These are phyloP conservation scores for Blepharisma japonicum DNA, from an alignment of 73 alveolate species.

Conservation along the genomic window DNA sequence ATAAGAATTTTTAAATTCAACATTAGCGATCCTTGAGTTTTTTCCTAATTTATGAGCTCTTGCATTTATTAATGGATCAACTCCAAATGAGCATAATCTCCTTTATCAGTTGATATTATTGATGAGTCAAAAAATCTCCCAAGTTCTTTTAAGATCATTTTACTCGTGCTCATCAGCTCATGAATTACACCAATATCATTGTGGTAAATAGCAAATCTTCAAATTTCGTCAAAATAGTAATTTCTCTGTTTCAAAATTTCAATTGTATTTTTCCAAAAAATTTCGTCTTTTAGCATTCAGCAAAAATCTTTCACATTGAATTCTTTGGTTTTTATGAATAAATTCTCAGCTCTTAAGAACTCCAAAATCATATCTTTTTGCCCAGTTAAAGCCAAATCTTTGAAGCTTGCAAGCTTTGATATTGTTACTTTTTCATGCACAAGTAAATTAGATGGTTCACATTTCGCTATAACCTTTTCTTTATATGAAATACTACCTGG, in stretches of 20 bases:
- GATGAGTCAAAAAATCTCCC: slow-evolving; percentile 77
- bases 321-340: slow-evolving; percentile 36
- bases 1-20: slow-evolving; percentile 37
- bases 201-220: not conserved
- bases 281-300: slow-evolving; percentile 65
- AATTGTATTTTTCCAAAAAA: slow-evolving; percentile 62
- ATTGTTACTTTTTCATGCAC: slow-evolving; percentile 47
- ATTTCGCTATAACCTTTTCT: slow-evolving; percentile 73
- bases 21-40: slow-evolving; percentile 38
- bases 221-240: not conserved
- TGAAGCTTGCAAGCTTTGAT: slow-evolving; percentile 48
- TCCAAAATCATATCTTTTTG: slow-evolving; percentile 54
- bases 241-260: slow-evolving; percentile 63
- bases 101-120: slow-evolving; percentile 60
- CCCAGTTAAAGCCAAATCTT: slow-evolving; percentile 65
- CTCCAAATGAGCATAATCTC: slow-evolving; percentile 72
- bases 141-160: slow-evolving; percentile 44
- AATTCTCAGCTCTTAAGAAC: slow-evolving; percentile 56
- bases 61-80: slow-evolving; percentile 86
- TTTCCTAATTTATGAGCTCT: slow-evolving; percentile 84
- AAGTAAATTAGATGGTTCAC: slow-evolving; percentile 42
- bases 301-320: slow-evolving; percentile 45
- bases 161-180: not conserved
- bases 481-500: slow-evolving; percentile 79
- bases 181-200: not conserved